Evolutionary conservation across 1,139 yeast genomes (phyloP).

Genomic region (Meyerozyma smithsonii): DNA sequence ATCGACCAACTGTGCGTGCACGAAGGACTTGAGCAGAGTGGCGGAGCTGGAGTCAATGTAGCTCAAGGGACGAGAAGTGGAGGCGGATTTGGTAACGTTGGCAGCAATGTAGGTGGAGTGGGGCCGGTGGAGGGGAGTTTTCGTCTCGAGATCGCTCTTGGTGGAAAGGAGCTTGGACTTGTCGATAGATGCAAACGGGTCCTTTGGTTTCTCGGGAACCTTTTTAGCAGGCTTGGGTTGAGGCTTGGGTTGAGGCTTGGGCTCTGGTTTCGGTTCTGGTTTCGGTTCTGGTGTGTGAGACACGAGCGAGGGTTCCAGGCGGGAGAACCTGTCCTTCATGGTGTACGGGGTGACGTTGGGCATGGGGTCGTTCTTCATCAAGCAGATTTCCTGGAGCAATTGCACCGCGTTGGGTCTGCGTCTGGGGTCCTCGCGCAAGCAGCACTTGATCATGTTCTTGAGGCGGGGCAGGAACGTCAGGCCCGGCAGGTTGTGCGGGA

Average conservation of each 20-base stretch:
- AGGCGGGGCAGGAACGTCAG: constrained; percentile 39
- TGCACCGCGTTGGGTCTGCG: constrained; percentile 71
- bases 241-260: no score
- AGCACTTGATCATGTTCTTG: constrained; percentile 54
- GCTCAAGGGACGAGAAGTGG: constrained; percentile 1
- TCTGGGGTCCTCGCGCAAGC: constrained; percentile 65
- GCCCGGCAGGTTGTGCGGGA: constrained; percentile 36
- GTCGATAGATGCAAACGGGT: constrained; percentile 39
- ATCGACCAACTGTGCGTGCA: constrained; percentile 30
- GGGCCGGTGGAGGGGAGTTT: not conserved
- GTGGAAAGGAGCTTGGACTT: constrained; percentile 23
- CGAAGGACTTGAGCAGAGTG: constrained; percentile 29
- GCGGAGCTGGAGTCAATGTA: constrained; percentile 14
- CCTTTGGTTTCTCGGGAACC: constrained; percentile 12
- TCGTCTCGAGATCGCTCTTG: not conserved
- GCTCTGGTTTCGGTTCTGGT: constrained; percentile 3
- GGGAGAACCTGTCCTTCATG: constrained; percentile 14
- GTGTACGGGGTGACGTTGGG: constrained; percentile 48
- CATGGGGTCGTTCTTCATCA: constrained; percentile 47
- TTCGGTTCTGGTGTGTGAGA: constrained; percentile 3
- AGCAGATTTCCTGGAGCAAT: constrained; percentile 64
- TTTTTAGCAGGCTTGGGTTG: constrained; percentile 1
- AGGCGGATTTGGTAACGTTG: not conserved
- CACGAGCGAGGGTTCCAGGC: constrained; percentile 4
- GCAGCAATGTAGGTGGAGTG: not conserved